phyloP scores from a whole-genome alignment of 345 rosid species.

The Heritiera littoralis region DNA sequence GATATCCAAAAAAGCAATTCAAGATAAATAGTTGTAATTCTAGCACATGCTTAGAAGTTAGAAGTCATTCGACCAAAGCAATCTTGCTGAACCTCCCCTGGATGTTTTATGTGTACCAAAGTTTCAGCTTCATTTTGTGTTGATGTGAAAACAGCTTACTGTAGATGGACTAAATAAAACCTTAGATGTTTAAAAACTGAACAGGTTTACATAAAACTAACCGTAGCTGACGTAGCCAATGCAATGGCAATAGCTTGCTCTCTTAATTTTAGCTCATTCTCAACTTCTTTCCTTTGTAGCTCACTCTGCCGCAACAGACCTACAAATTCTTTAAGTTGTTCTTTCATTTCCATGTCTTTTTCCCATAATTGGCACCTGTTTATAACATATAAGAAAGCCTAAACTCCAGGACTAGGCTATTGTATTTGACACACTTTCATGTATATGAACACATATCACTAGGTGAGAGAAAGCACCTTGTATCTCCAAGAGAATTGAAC shows the following conservation, averaged over 20 bases:
- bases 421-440: background rate
- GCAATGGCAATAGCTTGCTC: conserved; percentile 73
- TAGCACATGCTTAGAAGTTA: background rate
- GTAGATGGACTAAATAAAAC: background rate
- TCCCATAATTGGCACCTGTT: conserved; percentile 93
- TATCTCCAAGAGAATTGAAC: conserved; percentile 84
- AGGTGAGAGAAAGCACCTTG: conserved; percentile 53
- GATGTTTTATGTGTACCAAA: background rate
- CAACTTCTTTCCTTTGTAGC: conserved; percentile 70
- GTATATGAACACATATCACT: background rate
- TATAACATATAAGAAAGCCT: conserved; percentile 13
- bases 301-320: conserved; percentile 75
- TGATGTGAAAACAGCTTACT: background rate
- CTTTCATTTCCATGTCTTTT: conserved; percentile 93
- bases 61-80: background rate
- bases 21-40: background rate
- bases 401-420: background rate
- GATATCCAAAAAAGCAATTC: background rate
- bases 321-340: conserved; percentile 87
- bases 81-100: background rate
- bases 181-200: background rate
- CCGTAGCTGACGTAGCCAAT: conserved; percentile 64
- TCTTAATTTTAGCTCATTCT: conserved; percentile 75
- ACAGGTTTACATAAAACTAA: conserved; percentile 28
- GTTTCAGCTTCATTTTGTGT: background rate